These are phyloP conservation scores for Juncus effusus DNA, from an alignment of 176 grass and related monocot species.

Conservation along the genomic window DNA sequence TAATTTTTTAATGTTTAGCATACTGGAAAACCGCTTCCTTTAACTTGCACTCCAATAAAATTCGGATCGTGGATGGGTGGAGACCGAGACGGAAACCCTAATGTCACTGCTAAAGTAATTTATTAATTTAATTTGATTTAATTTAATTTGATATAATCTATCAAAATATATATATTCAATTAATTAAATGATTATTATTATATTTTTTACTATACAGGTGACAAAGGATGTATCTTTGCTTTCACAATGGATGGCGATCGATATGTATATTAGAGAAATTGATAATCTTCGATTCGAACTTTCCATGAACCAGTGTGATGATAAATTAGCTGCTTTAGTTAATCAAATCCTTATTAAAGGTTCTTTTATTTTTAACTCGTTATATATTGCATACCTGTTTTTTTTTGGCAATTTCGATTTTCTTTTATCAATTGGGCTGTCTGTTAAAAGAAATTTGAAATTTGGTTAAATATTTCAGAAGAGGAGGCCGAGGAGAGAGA, in stretches of 20 bases:
- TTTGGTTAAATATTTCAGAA: slow-evolving; percentile 23
- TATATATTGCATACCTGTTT: slow-evolving; percentile 13
- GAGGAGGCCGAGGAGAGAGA: slow-evolving; percentile 35
- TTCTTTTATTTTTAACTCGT: slow-evolving; percentile 16
- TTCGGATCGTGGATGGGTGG: slow-evolving; percentile 99
- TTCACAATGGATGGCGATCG: slow-evolving; percentile 89
- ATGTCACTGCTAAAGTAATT: slow-evolving; percentile 89
- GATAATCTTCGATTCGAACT: slow-evolving; percentile 92
- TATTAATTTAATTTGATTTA: slow-evolving; percentile 7
- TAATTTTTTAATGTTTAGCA: slow-evolving; percentile 39
- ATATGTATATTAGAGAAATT: slow-evolving; percentile 77
- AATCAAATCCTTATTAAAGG: slow-evolving; percentile 77
- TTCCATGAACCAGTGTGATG: slow-evolving; percentile 72
- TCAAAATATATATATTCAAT: background rate
- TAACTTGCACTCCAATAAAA: slow-evolving; percentile 88
- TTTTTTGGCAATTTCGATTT: background rate
- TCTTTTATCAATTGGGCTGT: background rate
- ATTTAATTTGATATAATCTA: background rate
- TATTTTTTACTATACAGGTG: slow-evolving; percentile 42
- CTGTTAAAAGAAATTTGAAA: background rate
- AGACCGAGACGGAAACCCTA: slow-evolving; percentile 91
- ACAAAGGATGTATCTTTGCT: slow-evolving; percentile 83
- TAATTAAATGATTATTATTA: slow-evolving; percentile 16
- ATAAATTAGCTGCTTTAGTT: slow-evolving; percentile 58
- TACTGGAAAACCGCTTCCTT: slow-evolving; percentile 82